A percentile compares a stretch with the other conserved stretches of the same genome.
Conservation (phyloP, 495 filamentous ascomycete genomes). For the Aspergillus kassunensis region DNA sequence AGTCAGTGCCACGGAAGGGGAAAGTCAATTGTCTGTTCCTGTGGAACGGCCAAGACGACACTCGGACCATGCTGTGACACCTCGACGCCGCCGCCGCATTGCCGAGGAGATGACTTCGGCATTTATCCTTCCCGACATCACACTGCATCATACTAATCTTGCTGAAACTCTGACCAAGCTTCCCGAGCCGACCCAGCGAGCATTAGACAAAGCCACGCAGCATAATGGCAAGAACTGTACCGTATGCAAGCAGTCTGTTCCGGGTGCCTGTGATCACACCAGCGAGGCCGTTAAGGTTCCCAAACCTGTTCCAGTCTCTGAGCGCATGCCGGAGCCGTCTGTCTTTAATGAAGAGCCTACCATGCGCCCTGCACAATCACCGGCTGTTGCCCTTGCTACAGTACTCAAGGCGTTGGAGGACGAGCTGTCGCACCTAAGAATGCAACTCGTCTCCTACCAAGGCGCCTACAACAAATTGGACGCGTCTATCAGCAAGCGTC, state of each 20-base stretch:
- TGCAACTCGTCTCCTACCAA: constrained; percentile 56
- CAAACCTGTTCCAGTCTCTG: constrained; percentile 68
- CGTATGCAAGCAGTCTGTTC: constrained; percentile 61
- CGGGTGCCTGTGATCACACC: constrained; percentile 34
- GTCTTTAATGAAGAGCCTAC: constrained; percentile 66
- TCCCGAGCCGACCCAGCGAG: constrained; percentile 51
- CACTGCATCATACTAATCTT: constrained; percentile 39
- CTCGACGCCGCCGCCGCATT: constrained; percentile 30
- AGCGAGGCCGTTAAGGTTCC: constrained; percentile 55
- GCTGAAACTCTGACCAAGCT: constrained; percentile 31
- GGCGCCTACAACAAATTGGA: constrained; percentile 64
- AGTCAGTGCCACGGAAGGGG: constrained; percentile 24
- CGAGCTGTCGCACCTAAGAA: constrained; percentile 76
- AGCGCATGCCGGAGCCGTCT: constrained; percentile 51
- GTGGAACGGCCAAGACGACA: constrained; percentile 41
- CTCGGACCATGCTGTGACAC: constrained; percentile 40
- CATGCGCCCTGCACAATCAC: constrained; percentile 69
- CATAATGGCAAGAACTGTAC: constrained; percentile 71
- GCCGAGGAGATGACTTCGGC: constrained; percentile 75
- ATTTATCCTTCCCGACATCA: constrained; percentile 70
- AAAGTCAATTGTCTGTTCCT: constrained; percentile 30
- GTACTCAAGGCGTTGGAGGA: constrained; percentile 78
- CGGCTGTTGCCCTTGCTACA: constrained; percentile 69
- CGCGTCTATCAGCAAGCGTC: constrained; percentile 61
- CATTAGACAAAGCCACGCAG: constrained; percentile 55